Evolutionary conservation across 2,329 filamentous ascomycete species (phyloP).

Genomic region (Fusarium anthophilum): DNA sequence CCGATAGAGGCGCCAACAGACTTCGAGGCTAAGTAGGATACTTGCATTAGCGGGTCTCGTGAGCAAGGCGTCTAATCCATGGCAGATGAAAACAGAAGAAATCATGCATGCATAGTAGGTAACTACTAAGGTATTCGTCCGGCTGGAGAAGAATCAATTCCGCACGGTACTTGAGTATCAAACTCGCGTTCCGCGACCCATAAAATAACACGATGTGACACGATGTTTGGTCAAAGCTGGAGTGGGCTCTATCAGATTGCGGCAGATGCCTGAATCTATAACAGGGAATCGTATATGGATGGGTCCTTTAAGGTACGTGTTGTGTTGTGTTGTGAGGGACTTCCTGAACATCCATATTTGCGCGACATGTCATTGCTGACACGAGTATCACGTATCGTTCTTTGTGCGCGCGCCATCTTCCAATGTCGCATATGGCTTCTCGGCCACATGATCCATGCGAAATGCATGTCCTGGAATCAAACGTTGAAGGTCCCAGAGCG

Average conservation of each 20-base stretch:
- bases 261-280: conserved; percentile 22
- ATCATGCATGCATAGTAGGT: not conserved
- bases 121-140: not conserved
- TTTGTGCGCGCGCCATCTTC: not conserved
- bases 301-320: not conserved
- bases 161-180: not conserved
- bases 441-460: conserved; percentile 2
- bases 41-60: not conserved
- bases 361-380: not conserved
- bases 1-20: not conserved
- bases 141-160: not conserved
- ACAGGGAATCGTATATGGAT: conserved; percentile 18
- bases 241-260: conserved; percentile 6
- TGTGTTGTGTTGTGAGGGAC: conserved; percentile 3
- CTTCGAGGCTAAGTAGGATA: not conserved
- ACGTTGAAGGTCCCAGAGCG: not conserved
- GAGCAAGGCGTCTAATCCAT: not conserved
- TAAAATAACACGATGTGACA: conserved; percentile 13
- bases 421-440: not conserved
- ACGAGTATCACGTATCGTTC: not conserved
- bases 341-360: not conserved
- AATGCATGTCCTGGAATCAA: conserved; percentile 14
- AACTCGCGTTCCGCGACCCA: conserved; percentile 4
- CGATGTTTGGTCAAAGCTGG: conserved; percentile 10
- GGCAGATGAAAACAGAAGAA: not conserved